Conservation (phyloP, 2,329 filamentous ascomycete genomes). For the Venturiaceae sp. region DNA sequence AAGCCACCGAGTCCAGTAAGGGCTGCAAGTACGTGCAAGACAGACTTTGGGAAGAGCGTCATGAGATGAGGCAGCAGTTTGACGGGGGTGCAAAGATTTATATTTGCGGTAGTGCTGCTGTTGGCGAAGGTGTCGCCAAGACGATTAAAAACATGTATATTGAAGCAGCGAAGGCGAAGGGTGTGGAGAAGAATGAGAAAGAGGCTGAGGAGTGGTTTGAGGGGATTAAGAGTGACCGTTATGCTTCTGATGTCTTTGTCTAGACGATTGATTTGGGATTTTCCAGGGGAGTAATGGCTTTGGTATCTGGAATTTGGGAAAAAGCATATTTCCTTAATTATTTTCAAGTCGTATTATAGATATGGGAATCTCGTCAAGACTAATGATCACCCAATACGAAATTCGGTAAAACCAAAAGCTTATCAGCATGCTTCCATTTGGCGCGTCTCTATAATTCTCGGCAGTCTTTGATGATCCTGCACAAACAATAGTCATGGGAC, state of each 20-base stretch:
- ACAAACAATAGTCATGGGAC: too few relatives aligned
- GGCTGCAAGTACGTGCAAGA: constrained; percentile 47
- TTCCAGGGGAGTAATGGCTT: neutral
- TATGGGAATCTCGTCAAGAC: too few relatives aligned
- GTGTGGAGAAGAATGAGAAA: constrained; percentile 25
- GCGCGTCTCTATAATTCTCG: too few relatives aligned
- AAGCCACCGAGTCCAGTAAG: constrained; percentile 26
- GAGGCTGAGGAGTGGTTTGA: constrained; percentile 36
- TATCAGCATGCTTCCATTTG: too few relatives aligned
- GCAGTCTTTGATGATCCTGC: too few relatives aligned
- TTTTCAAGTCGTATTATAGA: too few relatives aligned
- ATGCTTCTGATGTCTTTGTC: constrained; percentile 36
- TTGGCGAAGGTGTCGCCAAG: constrained; percentile 28
- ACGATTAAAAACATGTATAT: constrained; percentile 34
- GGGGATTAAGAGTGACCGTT: constrained; percentile 16
- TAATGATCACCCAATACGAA: too few relatives aligned
- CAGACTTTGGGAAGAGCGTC: constrained; percentile 36
- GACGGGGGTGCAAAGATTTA: constrained; percentile 46
- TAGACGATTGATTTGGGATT: constrained; percentile 4
- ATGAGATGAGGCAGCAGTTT: constrained; percentile 36
- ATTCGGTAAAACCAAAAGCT: too few relatives aligned
- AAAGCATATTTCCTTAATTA: too few relatives aligned
- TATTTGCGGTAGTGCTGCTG: constrained; percentile 48
- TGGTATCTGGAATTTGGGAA: too few relatives aligned
- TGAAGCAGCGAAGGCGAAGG: constrained; percentile 26